Evolutionary conservation across 169 alveolate genomes (phyloP).

Genomic region (Plasmodium gaboni): DNA sequence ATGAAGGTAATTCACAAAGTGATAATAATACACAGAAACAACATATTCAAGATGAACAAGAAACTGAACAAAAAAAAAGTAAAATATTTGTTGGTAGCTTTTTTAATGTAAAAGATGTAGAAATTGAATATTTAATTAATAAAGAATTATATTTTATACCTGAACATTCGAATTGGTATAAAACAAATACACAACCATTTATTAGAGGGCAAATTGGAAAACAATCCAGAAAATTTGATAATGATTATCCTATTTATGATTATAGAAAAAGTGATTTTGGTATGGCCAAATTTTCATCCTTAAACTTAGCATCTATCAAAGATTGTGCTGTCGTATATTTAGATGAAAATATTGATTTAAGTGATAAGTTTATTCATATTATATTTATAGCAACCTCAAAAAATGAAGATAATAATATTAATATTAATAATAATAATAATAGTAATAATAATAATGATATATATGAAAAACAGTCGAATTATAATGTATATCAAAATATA

Average conservation of each 20-base stretch:
- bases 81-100: slow-evolving; percentile 79
- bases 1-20: neutral
- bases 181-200: slow-evolving; percentile 80
- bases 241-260: slow-evolving; percentile 81
- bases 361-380: slow-evolving; percentile 29
- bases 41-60: slow-evolving; percentile 2
- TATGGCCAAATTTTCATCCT: slow-evolving; percentile 83
- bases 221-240: slow-evolving; percentile 81
- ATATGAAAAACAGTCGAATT: neutral
- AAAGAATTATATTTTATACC: slow-evolving; percentile 79
- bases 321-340: slow-evolving; percentile 79
- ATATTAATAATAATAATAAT: neutral
- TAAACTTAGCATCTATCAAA: slow-evolving; percentile 80
- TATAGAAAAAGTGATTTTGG: slow-evolving; percentile 84
- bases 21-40: neutral
- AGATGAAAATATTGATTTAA: slow-evolving; percentile 69
- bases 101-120: slow-evolving; percentile 75
- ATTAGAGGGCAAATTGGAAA: slow-evolving; percentile 83
- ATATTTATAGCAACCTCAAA: slow-evolving; percentile 65
- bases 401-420: slow-evolving; percentile 28
- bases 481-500: slow-evolving; percentile 27
- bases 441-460: neutral
- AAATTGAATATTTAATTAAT: slow-evolving; percentile 64
- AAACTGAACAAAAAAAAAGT: slow-evolving; percentile 36
- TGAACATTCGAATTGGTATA: slow-evolving; percentile 80